These are phyloP conservation scores for Hordeum marinum DNA, from an alignment of 176 grass and related monocot genomes.

Conservation along the genomic window DNA sequence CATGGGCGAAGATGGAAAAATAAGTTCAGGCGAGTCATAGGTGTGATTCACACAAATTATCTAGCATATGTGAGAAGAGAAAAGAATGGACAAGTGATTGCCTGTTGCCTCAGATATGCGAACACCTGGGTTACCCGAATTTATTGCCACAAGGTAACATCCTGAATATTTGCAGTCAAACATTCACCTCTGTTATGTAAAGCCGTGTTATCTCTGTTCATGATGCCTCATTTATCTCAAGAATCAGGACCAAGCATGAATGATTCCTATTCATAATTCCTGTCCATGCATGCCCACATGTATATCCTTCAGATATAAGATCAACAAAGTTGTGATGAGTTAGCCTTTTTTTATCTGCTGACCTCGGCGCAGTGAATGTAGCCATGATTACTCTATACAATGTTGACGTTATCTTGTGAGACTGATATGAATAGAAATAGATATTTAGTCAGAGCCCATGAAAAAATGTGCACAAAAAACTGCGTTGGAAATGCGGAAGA, in stretches of 20 bases:
- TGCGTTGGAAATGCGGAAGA: background rate
- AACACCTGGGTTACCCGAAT: slow-evolving; percentile 92
- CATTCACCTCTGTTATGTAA: background rate
- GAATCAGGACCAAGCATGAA: background rate
- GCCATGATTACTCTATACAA: background rate
- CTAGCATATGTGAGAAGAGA: slow-evolving; percentile 96
- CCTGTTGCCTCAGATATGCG: slow-evolving; percentile 68
- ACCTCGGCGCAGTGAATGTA: background rate
- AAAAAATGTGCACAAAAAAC: background rate
- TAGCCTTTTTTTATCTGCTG: background rate
- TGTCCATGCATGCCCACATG: background rate
- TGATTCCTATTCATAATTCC: background rate
- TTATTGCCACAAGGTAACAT: slow-evolving; percentile 96
- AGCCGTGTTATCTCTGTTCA: background rate
- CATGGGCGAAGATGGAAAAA: slow-evolving; percentile 85
- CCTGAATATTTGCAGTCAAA: background rate
- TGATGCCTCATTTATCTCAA: background rate
- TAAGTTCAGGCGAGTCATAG: slow-evolving; percentile 85
- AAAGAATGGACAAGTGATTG: slow-evolving; percentile 76
- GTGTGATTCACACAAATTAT: slow-evolving; percentile 95
- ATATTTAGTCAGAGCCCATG: background rate
- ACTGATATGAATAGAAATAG: background rate
- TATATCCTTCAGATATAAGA: background rate
- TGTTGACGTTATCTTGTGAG: background rate
- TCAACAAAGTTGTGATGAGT: background rate